Evolutionary conservation across 2,329 filamentous ascomycete species (phyloP).

Genomic region (Neurospora sp.): DNA sequence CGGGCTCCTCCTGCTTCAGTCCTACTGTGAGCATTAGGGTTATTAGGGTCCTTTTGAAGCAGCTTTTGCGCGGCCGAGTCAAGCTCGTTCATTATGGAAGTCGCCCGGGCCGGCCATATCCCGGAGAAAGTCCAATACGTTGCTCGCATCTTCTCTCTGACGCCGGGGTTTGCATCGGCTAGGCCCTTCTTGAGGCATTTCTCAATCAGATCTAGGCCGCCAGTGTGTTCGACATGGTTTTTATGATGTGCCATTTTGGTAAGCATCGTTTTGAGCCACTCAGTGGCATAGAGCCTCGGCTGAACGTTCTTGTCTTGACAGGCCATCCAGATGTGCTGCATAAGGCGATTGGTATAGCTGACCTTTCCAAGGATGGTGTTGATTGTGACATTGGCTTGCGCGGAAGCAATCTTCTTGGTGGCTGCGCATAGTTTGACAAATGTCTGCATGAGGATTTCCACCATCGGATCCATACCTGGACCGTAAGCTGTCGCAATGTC

Average conservation of each 20-base stretch:
- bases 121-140: constrained; percentile 78
- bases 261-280: constrained; percentile 77
- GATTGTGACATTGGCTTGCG: constrained; percentile 73
- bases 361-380: constrained; percentile 69
- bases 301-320: constrained; percentile 91
- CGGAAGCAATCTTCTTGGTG: constrained; percentile 86
- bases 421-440: constrained; percentile 82
- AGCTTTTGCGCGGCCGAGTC: constrained; percentile 70
- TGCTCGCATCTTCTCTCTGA: constrained; percentile 74
- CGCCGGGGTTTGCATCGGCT: constrained; percentile 79
- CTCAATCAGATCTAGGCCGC: constrained; percentile 72
- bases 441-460: constrained; percentile 80
- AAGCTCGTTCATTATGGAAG: constrained; percentile 67
- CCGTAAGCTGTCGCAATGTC: constrained; percentile 72
- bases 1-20: constrained; percentile 36
- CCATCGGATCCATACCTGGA: constrained; percentile 73
- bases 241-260: constrained; percentile 71
- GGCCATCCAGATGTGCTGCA: constrained; percentile 77
- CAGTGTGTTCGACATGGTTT: constrained; percentile 70
- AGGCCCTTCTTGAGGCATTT: constrained; percentile 85
- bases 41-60: constrained; percentile 73
- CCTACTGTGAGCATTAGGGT: constrained; percentile 60
- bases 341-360: constrained; percentile 67
- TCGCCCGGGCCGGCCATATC: constrained; percentile 69
- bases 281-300: constrained; percentile 65